Evolutionary conservation across 345 rosid genomes (phyloP), one percentile per base, ranked within the genome.

Genomic region (Eucalyptus microcorys): DNA sequence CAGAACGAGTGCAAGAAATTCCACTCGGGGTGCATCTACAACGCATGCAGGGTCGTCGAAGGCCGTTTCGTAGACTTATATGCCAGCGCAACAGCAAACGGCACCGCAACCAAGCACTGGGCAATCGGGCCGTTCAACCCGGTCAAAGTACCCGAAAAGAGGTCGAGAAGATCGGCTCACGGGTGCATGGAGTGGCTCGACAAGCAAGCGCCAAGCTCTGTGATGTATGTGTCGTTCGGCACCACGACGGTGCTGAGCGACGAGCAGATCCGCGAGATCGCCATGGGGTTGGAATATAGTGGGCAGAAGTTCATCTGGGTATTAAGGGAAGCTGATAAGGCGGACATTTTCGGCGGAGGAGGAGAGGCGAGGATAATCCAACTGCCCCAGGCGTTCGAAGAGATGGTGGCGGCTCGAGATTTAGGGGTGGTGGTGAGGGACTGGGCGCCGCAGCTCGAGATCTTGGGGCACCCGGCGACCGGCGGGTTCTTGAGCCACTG

Each of bases 401-500:
- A 92, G 86, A 92, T 91, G 14, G 81, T 93, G 12, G 86, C 91
- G 47, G 12, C 45, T 6, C 42, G 66, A 47, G 97, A 91, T 2
- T 50, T 22, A 40, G 97, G 97, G 6, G 11, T 94, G 22, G 87
- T 94, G 52, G 90, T 93, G 52, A 89, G 96, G 88, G 97, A 94
- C 14, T 95, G 97, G 97, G 95, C 93, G 7, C 97, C 96, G 0
- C 97, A 95, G 59, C 89, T 94, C 5, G 96, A 94, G 88, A 94
- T 95, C 48, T 89, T 95, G 40, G 94, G 90, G 19, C 96, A 95
- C 87, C 87, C 50, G 4, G 90, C 94, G 42, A 91, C 90, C 1
- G 92, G 95, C 8, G 95, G 95, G 14, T 95, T 95, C 81, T 88
- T 95, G 88, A 94, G 95, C 89, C 95, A 95, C 47, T 95, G 97